Base-by-base conservation (phyloP, 148 eudicot genomes). In the Rhododendron kiyosumense region DNA sequence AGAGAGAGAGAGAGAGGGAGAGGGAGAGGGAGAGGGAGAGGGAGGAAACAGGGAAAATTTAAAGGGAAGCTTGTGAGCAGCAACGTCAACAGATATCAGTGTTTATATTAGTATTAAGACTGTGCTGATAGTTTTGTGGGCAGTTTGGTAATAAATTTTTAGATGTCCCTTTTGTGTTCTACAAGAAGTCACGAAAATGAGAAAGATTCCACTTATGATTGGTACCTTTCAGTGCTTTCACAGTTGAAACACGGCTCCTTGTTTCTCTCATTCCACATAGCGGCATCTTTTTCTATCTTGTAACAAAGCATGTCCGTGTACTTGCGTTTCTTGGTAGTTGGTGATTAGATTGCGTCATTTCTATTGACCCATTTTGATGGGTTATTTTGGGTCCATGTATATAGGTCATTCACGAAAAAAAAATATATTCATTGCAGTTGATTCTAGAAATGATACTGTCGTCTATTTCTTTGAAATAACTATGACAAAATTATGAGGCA, bases 11-110 rank as follows among this genome's bases (percentile, higher is more conserved):
- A n/a, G n/a, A n/a, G n/a, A n/a, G n/a, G n/a, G n/a, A n/a, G n/a
- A n/a, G n/a, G n/a, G n/a, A n/a, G n/a, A 45, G 78, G 34, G 34
- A 45, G 78, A 75, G 87, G 5, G 36, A 54, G 76, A 51, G 41
- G 84, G 83, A 48, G 80, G 84, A 79, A 74, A 87, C 45, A 13
- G 73, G 81, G 79, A 80, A 61, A 89, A 88, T 89, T 88, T 87
- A 89, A 85, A 86, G 90, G 88, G 88, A 81, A 82, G 89, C 76
- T 81, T 71, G 34, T 1, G 34, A 32, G 34, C 34, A 32, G 34
- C 34, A 32, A 32, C 1, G 34, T 32, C 34, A 32, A 32, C 34
- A 32, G 34, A 32, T 32, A n/a, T 59, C 30, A 59, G 49, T 80
- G 84, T 48, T 69, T 32, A 73, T 54, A 28, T 46, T 24, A 32